phyloP scores from a whole-genome alignment of 1,284 basidiomycete species.

The Papiliotrema nemorosa region DNA sequence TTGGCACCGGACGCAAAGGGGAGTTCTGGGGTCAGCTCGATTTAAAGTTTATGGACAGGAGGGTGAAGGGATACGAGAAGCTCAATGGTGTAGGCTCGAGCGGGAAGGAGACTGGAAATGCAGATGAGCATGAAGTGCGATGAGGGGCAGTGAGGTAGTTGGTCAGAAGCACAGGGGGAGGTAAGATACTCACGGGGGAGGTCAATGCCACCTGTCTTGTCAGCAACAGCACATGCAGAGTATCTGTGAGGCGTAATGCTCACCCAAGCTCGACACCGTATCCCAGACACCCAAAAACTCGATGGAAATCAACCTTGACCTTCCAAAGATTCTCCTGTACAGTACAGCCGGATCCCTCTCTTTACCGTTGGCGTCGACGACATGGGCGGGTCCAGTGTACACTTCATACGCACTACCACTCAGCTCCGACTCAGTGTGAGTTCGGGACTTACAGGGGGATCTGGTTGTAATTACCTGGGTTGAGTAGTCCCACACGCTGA shows the following conservation, averaged over 20 bases:
- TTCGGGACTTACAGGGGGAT: conserved; percentile 19
- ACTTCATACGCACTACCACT: conserved; percentile 31
- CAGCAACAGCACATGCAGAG: too few species aligned
- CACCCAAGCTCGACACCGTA: conserved; percentile 17
- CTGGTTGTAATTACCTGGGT: conserved; percentile 33
- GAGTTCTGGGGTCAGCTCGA: conserved; percentile 12
- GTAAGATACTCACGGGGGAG: conserved; percentile 2
- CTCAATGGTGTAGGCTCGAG: not conserved
- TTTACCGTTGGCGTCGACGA: conserved; percentile 3
- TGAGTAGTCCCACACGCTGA: conserved; percentile 33
- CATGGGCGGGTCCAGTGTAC: conserved; percentile 18
- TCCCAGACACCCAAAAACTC: conserved; percentile 41
- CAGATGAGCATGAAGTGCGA: too few species aligned
- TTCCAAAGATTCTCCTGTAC: conserved; percentile 25
- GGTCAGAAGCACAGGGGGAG: not conserved
- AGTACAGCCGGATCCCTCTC: not conserved
- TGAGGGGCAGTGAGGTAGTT: not conserved
- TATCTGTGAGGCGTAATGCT: too few species aligned
- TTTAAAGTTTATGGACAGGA: not conserved
- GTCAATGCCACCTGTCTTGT: not conserved
- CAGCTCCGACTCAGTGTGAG: not conserved
- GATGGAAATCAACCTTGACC: conserved; percentile 26
- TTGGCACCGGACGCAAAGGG: conserved; percentile 23
- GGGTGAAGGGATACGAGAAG: not conserved
- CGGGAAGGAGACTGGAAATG: too few species aligned